These are phyloP conservation scores for Pseudopithomyces chartarum DNA, from an alignment of 2,329 filamentous ascomycete genomes.

Conservation along the genomic window DNA sequence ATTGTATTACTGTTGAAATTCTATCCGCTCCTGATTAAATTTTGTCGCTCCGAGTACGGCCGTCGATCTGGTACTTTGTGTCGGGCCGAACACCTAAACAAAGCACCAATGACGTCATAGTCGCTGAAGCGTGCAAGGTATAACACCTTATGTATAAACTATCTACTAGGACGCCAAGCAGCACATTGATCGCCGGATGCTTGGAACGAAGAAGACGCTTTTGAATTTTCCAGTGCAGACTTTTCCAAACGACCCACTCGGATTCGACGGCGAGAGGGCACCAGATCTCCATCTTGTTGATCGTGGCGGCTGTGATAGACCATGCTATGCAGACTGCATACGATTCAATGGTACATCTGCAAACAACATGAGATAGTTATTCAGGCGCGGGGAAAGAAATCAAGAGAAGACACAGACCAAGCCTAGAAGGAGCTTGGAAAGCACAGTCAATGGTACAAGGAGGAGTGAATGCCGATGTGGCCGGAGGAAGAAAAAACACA, in stretches of 20 bases:
- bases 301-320: background rate
- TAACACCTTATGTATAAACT: too few relatives aligned
- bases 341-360: background rate
- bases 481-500: background rate
- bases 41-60: background rate
- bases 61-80: background rate
- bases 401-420: background rate
- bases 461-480: background rate
- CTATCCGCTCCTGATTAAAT: background rate
- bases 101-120: background rate
- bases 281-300: background rate
- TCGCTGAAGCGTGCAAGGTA: background rate
- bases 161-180: background rate
- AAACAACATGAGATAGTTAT: background rate
- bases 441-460: background rate
- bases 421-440: background rate
- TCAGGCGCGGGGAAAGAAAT: background rate
- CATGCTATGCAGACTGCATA: background rate
- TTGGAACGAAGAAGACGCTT: background rate
- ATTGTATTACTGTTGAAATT: too few relatives aligned
- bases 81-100: background rate
- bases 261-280: background rate
- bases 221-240: too few relatives aligned
- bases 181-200: background rate
- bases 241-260: background rate